Evolutionary conservation across 2,329 filamentous ascomycete species (phyloP), one percentile per base, ranked within the genome.

Genomic region (Simplicillium aogashimaense): DNA sequence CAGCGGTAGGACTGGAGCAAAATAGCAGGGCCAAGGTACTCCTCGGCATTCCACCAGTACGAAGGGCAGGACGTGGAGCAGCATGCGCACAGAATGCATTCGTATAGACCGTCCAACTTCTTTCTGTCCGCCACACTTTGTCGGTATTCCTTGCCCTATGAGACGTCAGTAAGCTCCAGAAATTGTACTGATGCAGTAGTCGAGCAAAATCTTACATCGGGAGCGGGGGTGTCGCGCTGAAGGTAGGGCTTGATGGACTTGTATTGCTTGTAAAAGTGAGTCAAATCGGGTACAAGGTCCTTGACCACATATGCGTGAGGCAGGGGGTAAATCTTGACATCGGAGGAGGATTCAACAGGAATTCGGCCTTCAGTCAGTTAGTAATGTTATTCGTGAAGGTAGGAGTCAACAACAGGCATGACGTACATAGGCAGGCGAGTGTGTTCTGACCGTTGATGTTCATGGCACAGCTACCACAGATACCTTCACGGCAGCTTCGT

Each of bases 181-280:
- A 5, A 6, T 32, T 32, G 30, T 32, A 5, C 30, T 7, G 13
- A 6, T 7, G 30, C 12, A 35, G 5, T 11, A 35, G 6, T 5
- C 7, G 15, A 17, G 29, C 18, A 31, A 32, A 35, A 37, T 73
- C 83, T 62, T 76, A 94, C 86, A 60, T 95, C 86, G 51, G 81
- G 78, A 34, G 86, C 70, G 41, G 86, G 83, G 20, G 86, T 92
- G 48, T 89, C 83, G 58, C 88, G 80, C 72, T 97, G 92, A 40
- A 98, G 81, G 65, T 95, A 98, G 34, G 92, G 92, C 81, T 97
- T 94, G 70, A 98, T 95, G 13, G 89, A 95, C 70, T 95, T 95
- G 79, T 98, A 98, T 75, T 98, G 92, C 78, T 97, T 97, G 80
- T 98, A 98, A 72, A 98, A 97, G 59, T 92, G 85, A 47, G 92